Conservation (phyloP, 1,139 yeast genomes). For the Geotrichum armillariae region DNA sequence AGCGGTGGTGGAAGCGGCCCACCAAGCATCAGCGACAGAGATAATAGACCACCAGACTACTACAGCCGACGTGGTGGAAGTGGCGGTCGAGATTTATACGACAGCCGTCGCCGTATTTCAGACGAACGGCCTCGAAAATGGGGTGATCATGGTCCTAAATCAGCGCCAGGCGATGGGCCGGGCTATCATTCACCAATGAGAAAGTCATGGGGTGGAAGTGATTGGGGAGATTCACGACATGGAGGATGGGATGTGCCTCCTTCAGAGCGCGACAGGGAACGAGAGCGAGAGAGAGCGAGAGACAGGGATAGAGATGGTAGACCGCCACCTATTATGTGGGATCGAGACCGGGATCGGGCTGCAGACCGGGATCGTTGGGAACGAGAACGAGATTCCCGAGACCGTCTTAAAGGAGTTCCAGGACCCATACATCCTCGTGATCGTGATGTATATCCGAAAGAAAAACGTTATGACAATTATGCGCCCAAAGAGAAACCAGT, state of each 20-base stretch:
- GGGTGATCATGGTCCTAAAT: neutral
- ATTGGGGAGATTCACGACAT: slow-evolving; percentile 24
- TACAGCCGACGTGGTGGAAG: slow-evolving; percentile 16
- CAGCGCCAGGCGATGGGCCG: slow-evolving; percentile 6
- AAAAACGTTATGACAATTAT: slow-evolving; percentile 7
- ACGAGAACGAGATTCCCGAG: slow-evolving; percentile 24
- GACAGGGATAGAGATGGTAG: slow-evolving; percentile 14
- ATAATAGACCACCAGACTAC: slow-evolving; percentile 2
- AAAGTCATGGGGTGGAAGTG: slow-evolving; percentile 5
- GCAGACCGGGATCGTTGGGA: slow-evolving; percentile 20
- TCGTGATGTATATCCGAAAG: slow-evolving; percentile 13
- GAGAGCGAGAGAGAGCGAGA: slow-evolving; percentile 29
- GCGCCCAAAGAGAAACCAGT: neutral
- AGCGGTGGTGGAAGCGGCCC: neutral
- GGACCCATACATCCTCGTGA: slow-evolving; percentile 10
- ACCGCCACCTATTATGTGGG: slow-evolving; percentile 1
- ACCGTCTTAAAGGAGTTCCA: slow-evolving; percentile 11
- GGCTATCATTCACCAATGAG: slow-evolving; percentile 18
- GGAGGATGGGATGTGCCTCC: slow-evolving; percentile 7
- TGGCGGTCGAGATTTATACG: slow-evolving; percentile 22
- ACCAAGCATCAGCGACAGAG: neutral
- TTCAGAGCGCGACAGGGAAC: slow-evolving; percentile 23
- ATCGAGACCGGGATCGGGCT: slow-evolving; percentile 22
- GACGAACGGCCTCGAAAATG: slow-evolving; percentile 16
- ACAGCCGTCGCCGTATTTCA: slow-evolving; percentile 16